Evolutionary conservation across 768 basidiomycete genomes (phyloP).

Genomic region (Rhodosporidiobolus sp.): DNA sequence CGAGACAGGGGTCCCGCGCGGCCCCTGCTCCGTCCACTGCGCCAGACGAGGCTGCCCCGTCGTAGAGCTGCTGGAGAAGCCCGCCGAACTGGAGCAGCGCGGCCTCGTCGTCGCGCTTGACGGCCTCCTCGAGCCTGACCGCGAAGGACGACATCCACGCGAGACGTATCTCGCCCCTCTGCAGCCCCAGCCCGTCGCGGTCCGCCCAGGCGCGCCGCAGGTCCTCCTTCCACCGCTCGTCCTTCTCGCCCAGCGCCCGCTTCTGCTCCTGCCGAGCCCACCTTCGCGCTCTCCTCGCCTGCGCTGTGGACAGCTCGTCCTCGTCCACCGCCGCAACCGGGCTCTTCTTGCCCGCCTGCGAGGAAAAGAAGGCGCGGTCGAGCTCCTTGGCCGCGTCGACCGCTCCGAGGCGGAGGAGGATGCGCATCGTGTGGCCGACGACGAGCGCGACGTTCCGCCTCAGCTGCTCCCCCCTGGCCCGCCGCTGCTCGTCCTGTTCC

Average conservation of each 20-base stretch:
- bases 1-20: background rate
- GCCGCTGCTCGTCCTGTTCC: background rate
- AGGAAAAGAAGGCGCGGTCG: conserved; percentile 33
- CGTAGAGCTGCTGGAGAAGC: background rate
- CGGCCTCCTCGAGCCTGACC: background rate
- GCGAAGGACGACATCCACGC: conserved; percentile 36
- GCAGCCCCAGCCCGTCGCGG: conserved; percentile 13
- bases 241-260: background rate
- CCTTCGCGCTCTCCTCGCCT: background rate
- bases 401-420: conserved; percentile 11
- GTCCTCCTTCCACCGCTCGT: background rate
- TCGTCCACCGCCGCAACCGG: too few species aligned
- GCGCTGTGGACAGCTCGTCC: background rate
- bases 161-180: background rate
- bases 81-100: background rate
- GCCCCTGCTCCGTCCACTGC: background rate
- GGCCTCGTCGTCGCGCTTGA: background rate
- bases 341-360: too few species aligned
- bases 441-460: conserved; percentile 5
- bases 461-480: background rate
- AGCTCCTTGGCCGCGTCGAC: conserved; percentile 21
- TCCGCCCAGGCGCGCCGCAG: background rate
- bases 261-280: too few species aligned
- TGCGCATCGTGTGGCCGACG: conserved; percentile 34
- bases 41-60: background rate